These are phyloP conservation scores for Excoecaria cochinchinensis DNA, from an alignment of 345 rosid species.

Conservation along the genomic window DNA sequence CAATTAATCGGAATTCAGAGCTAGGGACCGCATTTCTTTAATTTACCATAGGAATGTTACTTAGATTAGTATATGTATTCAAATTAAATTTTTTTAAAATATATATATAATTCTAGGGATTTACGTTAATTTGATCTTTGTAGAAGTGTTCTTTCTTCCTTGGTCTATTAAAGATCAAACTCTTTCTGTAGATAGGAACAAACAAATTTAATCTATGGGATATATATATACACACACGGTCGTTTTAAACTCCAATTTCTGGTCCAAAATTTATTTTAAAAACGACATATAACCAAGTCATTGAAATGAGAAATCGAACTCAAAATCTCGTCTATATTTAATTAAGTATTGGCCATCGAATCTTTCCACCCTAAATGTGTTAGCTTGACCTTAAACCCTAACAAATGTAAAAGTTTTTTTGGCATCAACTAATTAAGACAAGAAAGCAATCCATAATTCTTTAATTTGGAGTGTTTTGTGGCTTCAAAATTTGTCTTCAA, in stretches of 20 bases:
- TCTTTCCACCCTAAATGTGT: no score
- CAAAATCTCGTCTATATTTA: not conserved
- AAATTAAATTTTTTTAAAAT: not conserved
- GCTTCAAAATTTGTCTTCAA: conserved; percentile 9
- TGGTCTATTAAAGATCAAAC: no score
- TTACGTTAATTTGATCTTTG: no score
- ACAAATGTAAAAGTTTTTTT: not conserved
- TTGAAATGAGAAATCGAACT: no score
- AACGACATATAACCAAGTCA: no score
- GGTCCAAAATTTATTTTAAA: no score
- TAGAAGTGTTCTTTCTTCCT: no score
- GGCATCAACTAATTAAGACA: conserved; percentile 1
- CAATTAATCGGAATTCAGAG: not conserved
- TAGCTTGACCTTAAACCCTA: no score
- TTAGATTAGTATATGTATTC: not conserved
- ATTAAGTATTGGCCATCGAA: not conserved
- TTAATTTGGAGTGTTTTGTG: not conserved
- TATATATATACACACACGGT: no score
- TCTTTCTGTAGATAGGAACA: no score
- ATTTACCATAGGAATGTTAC: not conserved
- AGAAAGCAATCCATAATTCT: conserved; percentile 3
- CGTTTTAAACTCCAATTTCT: no score
- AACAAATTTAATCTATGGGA: no score
- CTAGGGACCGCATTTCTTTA: not conserved
- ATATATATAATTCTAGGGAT: not conserved